These are phyloP conservation scores for Smallanthus sonchifolius DNA, from an alignment of 129 eudicot species.

Conservation along the genomic window DNA sequence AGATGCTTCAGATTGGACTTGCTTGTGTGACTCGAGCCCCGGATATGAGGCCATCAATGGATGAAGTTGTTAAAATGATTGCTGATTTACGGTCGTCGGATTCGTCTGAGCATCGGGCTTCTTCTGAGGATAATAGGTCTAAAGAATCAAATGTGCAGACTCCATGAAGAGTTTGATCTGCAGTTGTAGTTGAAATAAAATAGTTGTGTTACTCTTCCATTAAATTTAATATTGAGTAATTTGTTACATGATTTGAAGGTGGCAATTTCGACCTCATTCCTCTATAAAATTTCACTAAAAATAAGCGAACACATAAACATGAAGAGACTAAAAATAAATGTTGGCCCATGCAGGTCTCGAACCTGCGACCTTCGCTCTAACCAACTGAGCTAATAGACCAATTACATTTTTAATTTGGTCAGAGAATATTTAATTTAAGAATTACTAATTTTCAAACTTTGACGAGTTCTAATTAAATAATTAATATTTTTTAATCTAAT, in stretches of 20 bases:
- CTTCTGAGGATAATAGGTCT: constrained; percentile 69
- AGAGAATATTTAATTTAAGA: too few species aligned
- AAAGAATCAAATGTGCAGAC: constrained; percentile 66
- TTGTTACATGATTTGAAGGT: too few species aligned
- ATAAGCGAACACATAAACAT: too few species aligned
- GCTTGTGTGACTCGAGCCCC: constrained; percentile 63
- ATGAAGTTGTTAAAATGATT: constrained; percentile 79
- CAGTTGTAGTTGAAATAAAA: constrained; percentile 2
- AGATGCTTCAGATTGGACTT: constrained; percentile 87
- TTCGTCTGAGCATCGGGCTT: constrained; percentile 44
- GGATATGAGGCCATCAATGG: constrained; percentile 69
- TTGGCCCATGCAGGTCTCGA: constrained; percentile 98
- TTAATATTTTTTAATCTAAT: too few species aligned
- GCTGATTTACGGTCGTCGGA: constrained; percentile 58
- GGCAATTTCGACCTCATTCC: too few species aligned
- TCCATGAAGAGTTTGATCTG: constrained; percentile 38
- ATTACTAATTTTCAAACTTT: too few species aligned
- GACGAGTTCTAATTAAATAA: too few species aligned
- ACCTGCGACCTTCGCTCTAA: constrained; percentile 99
- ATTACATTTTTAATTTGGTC: too few species aligned
- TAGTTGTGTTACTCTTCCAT: constrained; percentile 18
- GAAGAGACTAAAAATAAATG: too few species aligned
- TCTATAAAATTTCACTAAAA: too few species aligned
- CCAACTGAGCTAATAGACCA: constrained; percentile 94
- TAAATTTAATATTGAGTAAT: background rate